A percentile compares a stretch with the other conserved stretches of the same genome.
Conservation (phyloP, 2,329 filamentous ascomycete genomes). For the Colletotrichum sidae region DNA sequence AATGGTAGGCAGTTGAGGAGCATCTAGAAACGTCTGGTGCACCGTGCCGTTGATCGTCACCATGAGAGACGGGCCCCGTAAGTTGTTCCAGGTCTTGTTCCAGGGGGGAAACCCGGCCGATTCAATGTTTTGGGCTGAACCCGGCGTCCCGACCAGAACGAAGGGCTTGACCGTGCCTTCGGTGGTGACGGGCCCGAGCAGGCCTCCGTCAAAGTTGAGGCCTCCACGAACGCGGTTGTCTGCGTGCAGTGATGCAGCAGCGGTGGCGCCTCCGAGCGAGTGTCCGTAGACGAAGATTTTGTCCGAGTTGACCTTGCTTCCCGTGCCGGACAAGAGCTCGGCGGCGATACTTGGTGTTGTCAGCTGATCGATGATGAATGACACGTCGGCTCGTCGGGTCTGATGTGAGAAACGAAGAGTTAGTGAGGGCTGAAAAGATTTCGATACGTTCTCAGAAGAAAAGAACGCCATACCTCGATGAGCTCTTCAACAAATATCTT, state of each 20-base stretch:
- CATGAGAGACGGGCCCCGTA: conserved; percentile 43
- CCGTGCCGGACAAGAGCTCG: conserved; percentile 3
- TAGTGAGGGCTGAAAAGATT: too few species aligned
- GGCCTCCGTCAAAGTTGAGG: conserved; percentile 53
- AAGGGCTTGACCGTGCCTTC: conserved; percentile 45
- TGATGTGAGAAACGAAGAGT: conserved; percentile 23
- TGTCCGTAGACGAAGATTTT: conserved; percentile 51
- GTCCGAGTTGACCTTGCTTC: conserved; percentile 2
- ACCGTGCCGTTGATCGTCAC: conserved; percentile 41
- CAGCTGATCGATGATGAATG: conserved; percentile 51
- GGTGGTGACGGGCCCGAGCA: conserved; percentile 45
- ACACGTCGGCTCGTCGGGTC: conserved; percentile 49
- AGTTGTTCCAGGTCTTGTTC: conserved; percentile 44
- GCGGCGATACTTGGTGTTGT: not conserved
- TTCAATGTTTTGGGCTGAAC: conserved; percentile 37
- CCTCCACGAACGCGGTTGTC: conserved; percentile 50
- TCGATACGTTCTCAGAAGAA: too few species aligned
- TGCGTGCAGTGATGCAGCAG: conserved; percentile 45
- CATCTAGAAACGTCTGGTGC: conserved; percentile 48
- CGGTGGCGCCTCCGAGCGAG: conserved; percentile 52
- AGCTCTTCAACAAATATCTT: not conserved
- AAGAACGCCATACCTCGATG: conserved; percentile 10
- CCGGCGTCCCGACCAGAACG: conserved; percentile 44
- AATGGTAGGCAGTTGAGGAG: conserved; percentile 10
- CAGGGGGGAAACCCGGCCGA: conserved; percentile 43